A percentile compares a stretch with the other conserved stretches of the same genome.
These are phyloP conservation scores for Phytophthora citricola DNA, from an alignment of 352 stramenopile species.

Conservation along the genomic window DNA sequence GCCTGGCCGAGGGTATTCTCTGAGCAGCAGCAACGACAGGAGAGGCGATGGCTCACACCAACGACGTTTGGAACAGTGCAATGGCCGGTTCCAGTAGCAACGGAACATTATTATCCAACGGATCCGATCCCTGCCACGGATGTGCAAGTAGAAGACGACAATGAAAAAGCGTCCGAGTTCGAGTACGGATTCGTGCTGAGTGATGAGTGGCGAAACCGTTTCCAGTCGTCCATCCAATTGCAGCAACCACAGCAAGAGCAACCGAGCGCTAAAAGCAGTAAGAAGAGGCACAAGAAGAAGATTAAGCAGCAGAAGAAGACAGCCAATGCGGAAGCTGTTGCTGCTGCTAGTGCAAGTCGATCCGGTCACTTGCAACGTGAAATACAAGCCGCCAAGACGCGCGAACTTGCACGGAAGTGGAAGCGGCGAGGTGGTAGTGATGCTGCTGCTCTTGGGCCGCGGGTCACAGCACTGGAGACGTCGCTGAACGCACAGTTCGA, in stretches of 20 bases:
- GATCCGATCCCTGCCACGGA: not conserved
- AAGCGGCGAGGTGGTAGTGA: conserved; percentile 14
- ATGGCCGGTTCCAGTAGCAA: not conserved
- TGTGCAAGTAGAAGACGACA: conserved; percentile 1
- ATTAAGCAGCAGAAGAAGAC: conserved; percentile 27
- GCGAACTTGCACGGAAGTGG: conserved; percentile 44
- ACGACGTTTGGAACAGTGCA: conserved; percentile 12
- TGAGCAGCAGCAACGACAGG: conserved; percentile 36
- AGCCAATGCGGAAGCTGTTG: conserved; percentile 9
- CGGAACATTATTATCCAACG: conserved; percentile 3
- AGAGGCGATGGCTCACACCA: conserved; percentile 58
- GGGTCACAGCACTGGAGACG: conserved; percentile 44
- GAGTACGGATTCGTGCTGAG: conserved; percentile 79
- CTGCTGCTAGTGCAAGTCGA: conserved; percentile 27
- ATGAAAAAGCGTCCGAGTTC: conserved; percentile 34
- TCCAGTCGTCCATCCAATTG: conserved; percentile 36
- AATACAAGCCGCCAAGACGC: conserved; percentile 45
- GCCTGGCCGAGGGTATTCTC: conserved; percentile 59
- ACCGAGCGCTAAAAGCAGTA: conserved; percentile 11
- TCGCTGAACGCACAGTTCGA: conserved; percentile 63
- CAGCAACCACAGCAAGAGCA: conserved; percentile 10
- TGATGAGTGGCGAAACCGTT: conserved; percentile 72
- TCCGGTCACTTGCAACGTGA: conserved; percentile 49
- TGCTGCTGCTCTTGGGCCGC: not conserved
- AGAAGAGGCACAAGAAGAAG: conserved; percentile 23